phyloP scores from a whole-genome alignment of 352 stramenopile genomes.

The Phytophthora multivora region DNA sequence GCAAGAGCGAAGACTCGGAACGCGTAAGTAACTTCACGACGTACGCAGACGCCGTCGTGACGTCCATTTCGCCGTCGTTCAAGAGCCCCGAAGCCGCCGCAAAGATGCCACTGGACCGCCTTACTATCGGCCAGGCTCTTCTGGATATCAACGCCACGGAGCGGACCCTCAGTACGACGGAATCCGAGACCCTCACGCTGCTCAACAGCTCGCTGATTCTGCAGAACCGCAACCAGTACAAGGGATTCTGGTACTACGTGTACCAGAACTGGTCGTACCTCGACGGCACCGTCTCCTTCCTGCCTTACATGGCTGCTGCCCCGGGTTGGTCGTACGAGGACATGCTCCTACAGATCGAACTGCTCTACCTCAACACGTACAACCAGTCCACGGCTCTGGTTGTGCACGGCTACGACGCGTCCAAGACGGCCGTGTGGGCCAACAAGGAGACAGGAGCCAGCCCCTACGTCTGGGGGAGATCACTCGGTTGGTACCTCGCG shows the following conservation, averaged over 20 bases:
- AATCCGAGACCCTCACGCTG: slow-evolving; percentile 16
- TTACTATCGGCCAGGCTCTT: slow-evolving; percentile 32
- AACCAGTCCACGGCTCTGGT: slow-evolving; percentile 21
- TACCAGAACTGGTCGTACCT: slow-evolving; percentile 38
- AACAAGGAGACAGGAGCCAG: slow-evolving; percentile 32
- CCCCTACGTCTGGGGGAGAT: slow-evolving; percentile 28
- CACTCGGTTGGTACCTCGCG: slow-evolving; percentile 32
- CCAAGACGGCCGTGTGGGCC: slow-evolving; percentile 33
- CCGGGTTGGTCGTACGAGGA: slow-evolving; percentile 32
- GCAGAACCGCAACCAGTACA: slow-evolving; percentile 33
- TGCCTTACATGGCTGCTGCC: slow-evolving; percentile 34
- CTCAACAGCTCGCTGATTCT: slow-evolving; percentile 25
- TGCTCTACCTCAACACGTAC: slow-evolving; percentile 32
- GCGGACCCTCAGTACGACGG: slow-evolving; percentile 12
- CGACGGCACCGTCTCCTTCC: slow-evolving; percentile 32
- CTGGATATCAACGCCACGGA: slow-evolving; percentile 26
- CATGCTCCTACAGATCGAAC: slow-evolving; percentile 33
- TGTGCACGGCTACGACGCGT: slow-evolving; percentile 31
- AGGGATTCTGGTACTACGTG: slow-evolving; percentile 39
- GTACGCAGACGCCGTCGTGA: slow-evolving; percentile 30
- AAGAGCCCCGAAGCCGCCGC: slow-evolving; percentile 15
- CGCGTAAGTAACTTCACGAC: slow-evolving; percentile 25
- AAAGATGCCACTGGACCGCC: slow-evolving; percentile 31
- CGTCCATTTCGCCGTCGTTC: slow-evolving; percentile 26
- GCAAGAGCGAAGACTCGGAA: slow-evolving; percentile 9